Evolutionary conservation across 2,329 filamentous ascomycete genomes (phyloP), one percentile per base, ranked within the genome.

Genomic region (Diaporthe amygdali): DNA sequence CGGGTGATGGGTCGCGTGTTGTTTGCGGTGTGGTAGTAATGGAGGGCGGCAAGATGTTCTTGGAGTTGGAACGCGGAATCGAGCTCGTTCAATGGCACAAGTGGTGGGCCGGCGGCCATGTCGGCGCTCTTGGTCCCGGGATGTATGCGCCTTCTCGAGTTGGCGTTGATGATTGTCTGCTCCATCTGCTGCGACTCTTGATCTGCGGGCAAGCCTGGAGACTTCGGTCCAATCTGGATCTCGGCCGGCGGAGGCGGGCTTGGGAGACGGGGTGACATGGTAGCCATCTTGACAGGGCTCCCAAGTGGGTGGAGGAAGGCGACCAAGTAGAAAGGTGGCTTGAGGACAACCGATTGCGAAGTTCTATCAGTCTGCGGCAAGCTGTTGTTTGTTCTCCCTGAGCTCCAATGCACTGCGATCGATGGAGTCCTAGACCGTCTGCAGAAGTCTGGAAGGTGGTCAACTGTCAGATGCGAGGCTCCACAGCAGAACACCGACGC

Each of bases 21-120:
- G 74, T 88, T 86, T 66, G 85, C 86, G 1, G 94, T 97, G 80
- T 93, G 92, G 80, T 93, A 87, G 81, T 95, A 91, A 84, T 98
- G 94, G 20, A 98, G 89, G 44, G 96, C 94, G 81, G 97, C 96
- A 68, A 99, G 92, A 79, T 99, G 96, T 83, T 99, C 96, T 82
- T 98, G 97, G 22, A 98, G 90, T 81, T 98, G 96, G 81, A 98
- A 99, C 54, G 96, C 94, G 27, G 96, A 98, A 80, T 99, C 95
- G 76, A 99, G 94, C 94, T 98, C 94, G 75, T 91, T 90, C 72
- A 98, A 84, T 52, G 96, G 93, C 69, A 98, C 89, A 73, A 98
- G 86, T 20, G 96, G 96, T 75, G 96, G 96, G 0, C 96, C 96
- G 73, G 94, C 92, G 63, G 94, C 93, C 94, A 99, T 98, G 77